Conservation (phyloP, 441 rosid genomes). For the Populus tomentosa region DNA sequence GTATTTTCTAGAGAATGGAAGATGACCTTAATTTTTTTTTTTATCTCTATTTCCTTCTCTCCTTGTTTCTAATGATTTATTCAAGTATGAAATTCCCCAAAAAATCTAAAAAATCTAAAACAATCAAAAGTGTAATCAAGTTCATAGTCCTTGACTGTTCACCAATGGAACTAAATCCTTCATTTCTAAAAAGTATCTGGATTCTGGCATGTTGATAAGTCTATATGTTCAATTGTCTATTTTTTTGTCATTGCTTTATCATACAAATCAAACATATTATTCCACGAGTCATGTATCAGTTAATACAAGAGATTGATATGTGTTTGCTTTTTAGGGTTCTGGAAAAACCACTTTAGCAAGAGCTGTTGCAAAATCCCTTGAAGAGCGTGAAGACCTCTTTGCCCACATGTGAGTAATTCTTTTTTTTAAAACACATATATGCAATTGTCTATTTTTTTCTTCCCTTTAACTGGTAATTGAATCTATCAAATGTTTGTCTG, state of each 20-base stretch:
- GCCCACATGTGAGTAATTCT: slow-evolving; percentile 68
- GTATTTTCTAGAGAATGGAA: too few relatives aligned
- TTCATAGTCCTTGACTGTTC: too few relatives aligned
- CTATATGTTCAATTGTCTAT: too few relatives aligned
- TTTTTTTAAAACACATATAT: slow-evolving; percentile 8
- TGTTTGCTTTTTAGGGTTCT: slow-evolving; percentile 72
- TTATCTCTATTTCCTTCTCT: too few relatives aligned
- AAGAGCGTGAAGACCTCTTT: slow-evolving; percentile 63
- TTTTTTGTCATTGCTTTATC: background rate
- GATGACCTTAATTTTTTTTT: too few relatives aligned
- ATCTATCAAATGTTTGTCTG: background rate
- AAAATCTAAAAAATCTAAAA: too few relatives aligned
- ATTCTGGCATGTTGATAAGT: too few relatives aligned
- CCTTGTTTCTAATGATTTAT: too few relatives aligned
- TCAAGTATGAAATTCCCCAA: too few relatives aligned
- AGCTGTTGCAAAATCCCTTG: slow-evolving; percentile 83
- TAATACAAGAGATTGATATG: background rate
- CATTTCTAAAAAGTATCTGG: too few relatives aligned
- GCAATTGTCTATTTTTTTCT: slow-evolving; percentile 3
- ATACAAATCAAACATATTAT: background rate
- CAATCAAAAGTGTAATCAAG: too few relatives aligned
- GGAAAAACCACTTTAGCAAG: slow-evolving; percentile 86
- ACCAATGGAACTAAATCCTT: too few relatives aligned
- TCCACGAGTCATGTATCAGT: background rate
- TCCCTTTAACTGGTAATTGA: background rate